Conservation (phyloP, 768 basidiomycete genomes). For the Pleurotus citrinopileatus region DNA sequence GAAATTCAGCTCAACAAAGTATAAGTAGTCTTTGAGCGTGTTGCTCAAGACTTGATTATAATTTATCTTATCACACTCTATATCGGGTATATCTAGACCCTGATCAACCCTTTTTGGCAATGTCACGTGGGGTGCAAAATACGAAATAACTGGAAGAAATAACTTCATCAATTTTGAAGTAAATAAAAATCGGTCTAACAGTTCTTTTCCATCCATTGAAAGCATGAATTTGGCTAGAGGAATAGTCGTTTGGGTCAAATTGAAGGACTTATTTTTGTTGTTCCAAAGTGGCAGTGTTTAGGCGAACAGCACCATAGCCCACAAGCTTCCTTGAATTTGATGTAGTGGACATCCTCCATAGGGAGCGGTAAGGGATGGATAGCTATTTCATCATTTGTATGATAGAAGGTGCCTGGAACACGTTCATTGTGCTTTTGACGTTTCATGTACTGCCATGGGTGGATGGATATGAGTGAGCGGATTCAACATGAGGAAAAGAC, state of each 20-base stretch:
- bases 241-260: conserved; percentile 8
- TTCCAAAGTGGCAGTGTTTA: conserved; percentile 11
- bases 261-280: conserved; percentile 10
- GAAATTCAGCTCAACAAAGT: no score
- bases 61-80: no score
- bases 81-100: no score
- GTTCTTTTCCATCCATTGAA: conserved; percentile 14
- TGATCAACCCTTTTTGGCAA: no score
- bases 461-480: no score
- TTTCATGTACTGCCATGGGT: background rate
- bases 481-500: no score
- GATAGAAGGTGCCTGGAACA: background rate
- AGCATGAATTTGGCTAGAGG: conserved; percentile 14
- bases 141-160: no score
- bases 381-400: background rate
- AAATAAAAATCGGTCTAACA: conserved; percentile 16
- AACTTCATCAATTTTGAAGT: conserved; percentile 19
- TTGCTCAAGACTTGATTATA: no score
- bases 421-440: background rate
- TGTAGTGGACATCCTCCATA: background rate
- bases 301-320: conserved; percentile 12
- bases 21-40: no score
- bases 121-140: no score
- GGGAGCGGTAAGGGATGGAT: background rate
- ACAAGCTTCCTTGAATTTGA: background rate